Evolutionary conservation across 768 basidiomycete species (phyloP).

Genomic region (Pleurotus citrinopileatus): DNA sequence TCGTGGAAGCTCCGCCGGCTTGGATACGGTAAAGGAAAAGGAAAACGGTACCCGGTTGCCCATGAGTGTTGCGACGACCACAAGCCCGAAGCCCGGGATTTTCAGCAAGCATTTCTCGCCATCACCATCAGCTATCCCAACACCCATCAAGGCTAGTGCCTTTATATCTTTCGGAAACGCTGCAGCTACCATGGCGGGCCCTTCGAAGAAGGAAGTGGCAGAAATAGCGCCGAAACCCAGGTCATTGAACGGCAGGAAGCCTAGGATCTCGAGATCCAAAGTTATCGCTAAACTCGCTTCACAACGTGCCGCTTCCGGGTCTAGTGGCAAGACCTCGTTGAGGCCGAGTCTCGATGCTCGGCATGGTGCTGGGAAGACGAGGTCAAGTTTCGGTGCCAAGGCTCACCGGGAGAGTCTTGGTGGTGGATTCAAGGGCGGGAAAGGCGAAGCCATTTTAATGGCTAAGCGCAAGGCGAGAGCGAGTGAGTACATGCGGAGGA

Average conservation of each 20-base stretch:
- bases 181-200: constrained; percentile 1
- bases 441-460: constrained; percentile 41
- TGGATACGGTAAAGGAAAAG: background rate
- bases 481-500: constrained; percentile 68
- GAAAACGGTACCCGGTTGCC: background rate
- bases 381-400: constrained; percentile 54
- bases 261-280: constrained; percentile 78
- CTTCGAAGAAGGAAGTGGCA: background rate
- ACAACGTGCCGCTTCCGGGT: constrained; percentile 52
- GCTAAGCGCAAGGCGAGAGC: constrained; percentile 74
- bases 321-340: constrained; percentile 19
- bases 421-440: constrained; percentile 20
- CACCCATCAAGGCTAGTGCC: constrained; percentile 27
- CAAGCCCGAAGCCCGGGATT: constrained; percentile 34
- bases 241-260: constrained; percentile 51
- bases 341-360: constrained; percentile 23
- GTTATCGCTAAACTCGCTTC: constrained; percentile 76
- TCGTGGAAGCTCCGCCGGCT: background rate
- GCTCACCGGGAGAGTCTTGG: constrained; percentile 27
- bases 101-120: constrained; percentile 50
- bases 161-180: constrained; percentile 6
- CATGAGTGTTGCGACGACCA: constrained; percentile 9
- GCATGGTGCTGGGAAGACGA: constrained; percentile 25
- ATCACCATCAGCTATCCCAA: constrained; percentile 33
- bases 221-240: constrained; percentile 15